Evolutionary conservation across 768 basidiomycete species (phyloP), one percentile per base, ranked within the genome.

Genomic region (Leccinum fibrillosum): DNA sequence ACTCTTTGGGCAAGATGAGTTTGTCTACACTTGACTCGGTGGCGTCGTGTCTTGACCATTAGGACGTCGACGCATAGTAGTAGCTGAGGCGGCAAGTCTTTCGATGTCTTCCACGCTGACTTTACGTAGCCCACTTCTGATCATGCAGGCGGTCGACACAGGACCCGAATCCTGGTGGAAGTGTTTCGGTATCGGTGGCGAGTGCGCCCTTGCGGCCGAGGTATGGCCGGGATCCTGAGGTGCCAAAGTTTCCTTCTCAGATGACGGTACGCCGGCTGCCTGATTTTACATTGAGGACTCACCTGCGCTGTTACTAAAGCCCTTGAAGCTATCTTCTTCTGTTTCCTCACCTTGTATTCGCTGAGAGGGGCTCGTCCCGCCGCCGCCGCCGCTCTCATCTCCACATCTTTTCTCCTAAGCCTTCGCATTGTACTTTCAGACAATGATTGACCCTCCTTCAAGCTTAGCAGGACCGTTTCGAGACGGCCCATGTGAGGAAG

Each of bases 371-470:
- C 34, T 42, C 68, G 61, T 10, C 68, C 66, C 11, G 70, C 66
- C 0, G 66, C 62, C 13, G 54, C 61, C 1, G 68, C 68, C 1
- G 59, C 62, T 49, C 59, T 62, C 12, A 44, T 54, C 47, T 69
- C 69, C 8, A 58, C 60, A 5, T 61, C 69, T 26, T 55, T 70
- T 34, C 68, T 64, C 50, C 69, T 66, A 2, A 69, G 37, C 49
- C 69, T 58, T 49, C 68, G 64, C 6, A 60, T 12, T 4, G 69
- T 70, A 48, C 68, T 70, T 48, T 69, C 66, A 1, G 69, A 70
- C 28, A 69, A 48, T 3, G 7, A 26, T 12, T 66, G 54, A 23
- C 66, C 69, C 42, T 69, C 68, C 49, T 62, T 66, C 55, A 71
- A 59, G 53, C 56, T 61, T 13, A 69, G 58, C 42, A 59, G 49